phyloP scores from a whole-genome alignment of 2,329 filamentous ascomycete genomes.

The Zymoseptoria tritici region DNA sequence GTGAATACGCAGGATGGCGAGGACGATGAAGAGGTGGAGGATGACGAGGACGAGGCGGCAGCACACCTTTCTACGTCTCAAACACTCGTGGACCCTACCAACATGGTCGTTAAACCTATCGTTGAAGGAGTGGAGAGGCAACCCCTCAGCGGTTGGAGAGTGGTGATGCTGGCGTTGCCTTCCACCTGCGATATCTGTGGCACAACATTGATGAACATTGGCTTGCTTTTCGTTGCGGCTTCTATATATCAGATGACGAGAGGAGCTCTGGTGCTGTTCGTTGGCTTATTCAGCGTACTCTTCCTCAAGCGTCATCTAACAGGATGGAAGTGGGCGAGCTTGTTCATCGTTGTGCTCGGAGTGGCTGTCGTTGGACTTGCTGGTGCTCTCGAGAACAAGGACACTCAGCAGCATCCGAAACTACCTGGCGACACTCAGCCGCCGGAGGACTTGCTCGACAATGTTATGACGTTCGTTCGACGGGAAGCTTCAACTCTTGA shows the following conservation, averaged over 20 bases:
- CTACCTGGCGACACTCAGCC: slow-evolving; percentile 22
- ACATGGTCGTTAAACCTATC: slow-evolving; percentile 45
- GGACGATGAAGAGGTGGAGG: slow-evolving; percentile 30
- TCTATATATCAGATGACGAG: slow-evolving; percentile 99
- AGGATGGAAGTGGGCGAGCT: slow-evolving; percentile 85
- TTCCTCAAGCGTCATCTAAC: slow-evolving; percentile 75
- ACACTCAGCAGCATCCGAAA: slow-evolving; percentile 32
- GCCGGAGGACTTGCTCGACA: slow-evolving; percentile 20
- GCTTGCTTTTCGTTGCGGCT: slow-evolving; percentile 84
- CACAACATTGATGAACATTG: slow-evolving; percentile 95
- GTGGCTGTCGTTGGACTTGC: slow-evolving; percentile 86
- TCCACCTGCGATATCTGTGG: slow-evolving; percentile 90
- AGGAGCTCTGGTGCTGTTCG: slow-evolving; percentile 88
- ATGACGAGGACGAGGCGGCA: slow-evolving; percentile 35
- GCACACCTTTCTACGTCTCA: slow-evolving; percentile 34
- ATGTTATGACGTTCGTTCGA: slow-evolving; percentile 19
- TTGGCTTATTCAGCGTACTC: slow-evolving; percentile 87
- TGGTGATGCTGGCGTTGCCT: slow-evolving; percentile 72
- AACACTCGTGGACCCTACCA: slow-evolving; percentile 32
- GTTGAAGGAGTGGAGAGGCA: slow-evolving; percentile 46
- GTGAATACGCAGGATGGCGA: slow-evolving; percentile 24
- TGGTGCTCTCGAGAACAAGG: slow-evolving; percentile 68
- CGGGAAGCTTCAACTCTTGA: slow-evolving; percentile 31
- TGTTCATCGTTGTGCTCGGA: slow-evolving; percentile 78
- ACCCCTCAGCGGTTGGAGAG: slow-evolving; percentile 60